Percentiles rank a stretch among this genome's conserved stretches.
These are phyloP conservation scores for Fusarium sp. DNA, from an alignment of 2,329 filamentous ascomycete species.

Conservation along the genomic window DNA sequence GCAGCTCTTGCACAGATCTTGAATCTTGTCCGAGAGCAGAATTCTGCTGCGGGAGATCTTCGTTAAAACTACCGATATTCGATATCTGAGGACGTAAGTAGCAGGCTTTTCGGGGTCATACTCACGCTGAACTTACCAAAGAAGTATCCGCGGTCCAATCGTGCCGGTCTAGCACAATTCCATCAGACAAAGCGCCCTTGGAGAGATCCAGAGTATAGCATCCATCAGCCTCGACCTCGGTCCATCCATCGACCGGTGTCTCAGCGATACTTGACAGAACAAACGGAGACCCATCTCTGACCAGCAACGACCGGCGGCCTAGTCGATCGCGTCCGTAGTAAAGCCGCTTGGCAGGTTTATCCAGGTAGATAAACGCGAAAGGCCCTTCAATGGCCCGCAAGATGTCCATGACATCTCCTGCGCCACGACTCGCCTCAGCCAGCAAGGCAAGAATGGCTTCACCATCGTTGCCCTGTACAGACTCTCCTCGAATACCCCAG, in stretches of 20 bases:
- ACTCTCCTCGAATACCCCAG: slow-evolving; percentile 75
- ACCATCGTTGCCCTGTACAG: slow-evolving; percentile 82
- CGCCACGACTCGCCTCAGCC: slow-evolving; percentile 53
- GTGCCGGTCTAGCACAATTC: slow-evolving; percentile 40
- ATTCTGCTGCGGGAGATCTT: slow-evolving; percentile 53
- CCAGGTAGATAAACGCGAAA: slow-evolving; percentile 89
- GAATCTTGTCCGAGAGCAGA: slow-evolving; percentile 50
- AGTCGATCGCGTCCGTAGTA: slow-evolving; percentile 91
- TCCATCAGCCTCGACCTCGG: slow-evolving; percentile 86
- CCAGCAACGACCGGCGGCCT: slow-evolving; percentile 84
- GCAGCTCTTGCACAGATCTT: slow-evolving; percentile 64
- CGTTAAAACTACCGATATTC: slow-evolving; percentile 66
- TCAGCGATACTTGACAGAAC: slow-evolving; percentile 79
- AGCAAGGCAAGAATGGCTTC: slow-evolving; percentile 74
- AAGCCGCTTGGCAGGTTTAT: slow-evolving; percentile 69
- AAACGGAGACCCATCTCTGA: slow-evolving; percentile 62
- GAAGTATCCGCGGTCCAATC: slow-evolving; percentile 52
- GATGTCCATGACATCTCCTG: slow-evolving; percentile 58
- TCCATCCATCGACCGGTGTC: slow-evolving; percentile 66
- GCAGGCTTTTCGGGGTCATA: slow-evolving; percentile 45
- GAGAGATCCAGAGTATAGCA: slow-evolving; percentile 76
- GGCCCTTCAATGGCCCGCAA: slow-evolving; percentile 79
- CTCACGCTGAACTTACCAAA: slow-evolving; percentile 57
- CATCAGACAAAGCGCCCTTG: not conserved
- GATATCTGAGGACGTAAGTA: slow-evolving; percentile 64